Percentiles rank a stretch among this genome's conserved stretches.
phyloP scores from a whole-genome alignment of 495 filamentous ascomycete genomes.

The Parathielavia hyrcaniae region DNA sequence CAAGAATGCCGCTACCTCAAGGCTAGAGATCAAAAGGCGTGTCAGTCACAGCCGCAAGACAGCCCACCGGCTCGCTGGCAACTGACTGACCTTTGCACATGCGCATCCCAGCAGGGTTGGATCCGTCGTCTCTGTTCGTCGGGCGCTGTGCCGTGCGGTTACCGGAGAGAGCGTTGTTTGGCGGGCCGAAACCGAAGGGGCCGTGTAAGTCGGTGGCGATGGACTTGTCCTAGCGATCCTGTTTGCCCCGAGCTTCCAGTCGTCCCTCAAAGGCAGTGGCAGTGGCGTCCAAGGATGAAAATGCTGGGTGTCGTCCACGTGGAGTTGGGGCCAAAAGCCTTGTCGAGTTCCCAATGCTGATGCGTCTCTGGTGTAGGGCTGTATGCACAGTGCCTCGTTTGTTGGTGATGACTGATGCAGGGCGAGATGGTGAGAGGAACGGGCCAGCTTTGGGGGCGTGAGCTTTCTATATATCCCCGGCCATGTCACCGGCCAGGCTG shows the following conservation, averaged over 20 bases:
- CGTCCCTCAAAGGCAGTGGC: neutral
- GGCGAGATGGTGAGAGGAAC: slow-evolving; percentile 11
- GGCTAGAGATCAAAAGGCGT: slow-evolving; percentile 15
- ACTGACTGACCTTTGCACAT: slow-evolving; percentile 21
- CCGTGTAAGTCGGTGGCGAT: too few species aligned
- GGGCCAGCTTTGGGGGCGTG: slow-evolving; percentile 21
- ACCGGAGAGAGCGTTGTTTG: neutral
- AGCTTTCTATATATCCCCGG: slow-evolving; percentile 34
- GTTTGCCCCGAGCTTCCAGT: neutral
- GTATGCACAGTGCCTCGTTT: neutral
- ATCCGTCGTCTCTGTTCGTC: neutral
- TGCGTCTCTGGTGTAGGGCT: neutral
- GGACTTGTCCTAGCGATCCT: too few species aligned
- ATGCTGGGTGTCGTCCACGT: too few species aligned
- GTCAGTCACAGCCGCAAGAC: slow-evolving; percentile 23
- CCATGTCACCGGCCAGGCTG: slow-evolving; percentile 27
- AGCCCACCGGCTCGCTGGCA: slow-evolving; percentile 10
- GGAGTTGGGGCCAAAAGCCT: neutral
- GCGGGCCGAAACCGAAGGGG: too few species aligned
- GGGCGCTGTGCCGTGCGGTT: neutral
- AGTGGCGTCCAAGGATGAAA: neutral
- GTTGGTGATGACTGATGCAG: slow-evolving; percentile 18
- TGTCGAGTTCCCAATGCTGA: neutral
- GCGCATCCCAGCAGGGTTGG: neutral
- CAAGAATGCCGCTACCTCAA: slow-evolving; percentile 20